These are phyloP conservation scores for Cucurbita moschata DNA, from an alignment of 306 rosid genomes.

Conservation along the genomic window DNA sequence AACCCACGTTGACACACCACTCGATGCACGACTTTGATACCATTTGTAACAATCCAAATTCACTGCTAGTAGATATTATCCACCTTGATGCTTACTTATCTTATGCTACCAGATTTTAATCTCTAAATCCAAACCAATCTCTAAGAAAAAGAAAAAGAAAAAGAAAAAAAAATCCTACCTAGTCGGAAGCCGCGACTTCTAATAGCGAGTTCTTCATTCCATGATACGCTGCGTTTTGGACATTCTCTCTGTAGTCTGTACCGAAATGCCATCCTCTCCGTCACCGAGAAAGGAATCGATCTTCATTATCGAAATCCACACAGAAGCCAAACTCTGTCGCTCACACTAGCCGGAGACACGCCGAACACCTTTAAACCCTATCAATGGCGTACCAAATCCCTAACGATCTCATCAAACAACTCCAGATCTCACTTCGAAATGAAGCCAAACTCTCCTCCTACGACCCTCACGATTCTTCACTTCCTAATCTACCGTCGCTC, in stretches of 20 bases:
- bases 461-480: slow-evolving; percentile 38
- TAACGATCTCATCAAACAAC: slow-evolving; percentile 43
- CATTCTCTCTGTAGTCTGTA: not conserved
- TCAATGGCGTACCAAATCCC: slow-evolving; percentile 68
- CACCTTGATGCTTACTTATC: fast-evolving
- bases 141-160: too few relatives aligned
- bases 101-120: too few relatives aligned
- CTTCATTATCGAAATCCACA: not conserved
- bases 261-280: not conserved
- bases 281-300: not conserved
- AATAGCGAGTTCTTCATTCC: not conserved
- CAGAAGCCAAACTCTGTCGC: not conserved
- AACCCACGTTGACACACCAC: too few relatives aligned
- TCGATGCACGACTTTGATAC: too few relatives aligned
- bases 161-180: too few relatives aligned
- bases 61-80: too few relatives aligned
- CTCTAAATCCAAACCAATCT: too few relatives aligned
- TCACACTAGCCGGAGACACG: not conserved
- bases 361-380: slow-evolving; percentile 2
- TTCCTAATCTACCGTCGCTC: slow-evolving; percentile 41
- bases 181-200: not conserved
- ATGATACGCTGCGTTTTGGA: not conserved
- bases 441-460: slow-evolving; percentile 52
- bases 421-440: slow-evolving; percentile 52
- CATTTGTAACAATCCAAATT: too few relatives aligned